Conservation (phyloP, 441 rosid species). For the Adansonia madagascariensis region DNA sequence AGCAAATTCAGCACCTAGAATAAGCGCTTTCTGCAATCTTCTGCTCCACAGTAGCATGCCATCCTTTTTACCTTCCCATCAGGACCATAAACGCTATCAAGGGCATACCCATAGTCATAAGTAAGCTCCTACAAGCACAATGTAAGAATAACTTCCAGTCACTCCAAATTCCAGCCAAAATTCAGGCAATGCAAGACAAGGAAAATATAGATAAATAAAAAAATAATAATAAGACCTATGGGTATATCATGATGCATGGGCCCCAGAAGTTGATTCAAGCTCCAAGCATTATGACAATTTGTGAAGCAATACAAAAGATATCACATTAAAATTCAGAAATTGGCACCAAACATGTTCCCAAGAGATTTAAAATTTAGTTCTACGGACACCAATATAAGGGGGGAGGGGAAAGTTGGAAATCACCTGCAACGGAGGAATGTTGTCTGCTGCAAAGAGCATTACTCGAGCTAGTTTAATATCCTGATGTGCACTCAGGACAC, state of each 20-base stretch:
- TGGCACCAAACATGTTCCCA: not conserved
- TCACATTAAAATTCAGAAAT: conserved; percentile 5
- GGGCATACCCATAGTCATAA: conserved; percentile 86
- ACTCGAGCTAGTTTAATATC: conserved; percentile 87
- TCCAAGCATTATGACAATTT: not conserved
- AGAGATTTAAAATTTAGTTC: not conserved
- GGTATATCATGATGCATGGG: not conserved
- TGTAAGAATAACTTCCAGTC: not conserved
- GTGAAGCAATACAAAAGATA: not conserved
- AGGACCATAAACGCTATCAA: conserved; percentile 71
- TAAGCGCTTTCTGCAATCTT: conserved; percentile 70
- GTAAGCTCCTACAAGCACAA: conserved; percentile 65
- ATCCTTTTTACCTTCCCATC: conserved; percentile 74
- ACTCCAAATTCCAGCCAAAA: not conserved
- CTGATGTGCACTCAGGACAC: conserved; percentile 79
- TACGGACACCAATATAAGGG: not conserved
- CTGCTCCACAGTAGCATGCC: conserved; percentile 79
- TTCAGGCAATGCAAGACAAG: not conserved
- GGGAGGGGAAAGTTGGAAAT: not conserved
- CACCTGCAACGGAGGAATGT: conserved; percentile 93
- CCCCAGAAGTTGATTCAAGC: not conserved
- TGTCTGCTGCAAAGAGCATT: conserved; percentile 90
- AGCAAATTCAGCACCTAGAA: conserved; percentile 42
- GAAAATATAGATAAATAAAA: not conserved
- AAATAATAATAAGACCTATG: not conserved